These are phyloP conservation scores for Euphorbia schlechtendalii DNA, from an alignment of 441 rosid species.

Conservation along the genomic window DNA sequence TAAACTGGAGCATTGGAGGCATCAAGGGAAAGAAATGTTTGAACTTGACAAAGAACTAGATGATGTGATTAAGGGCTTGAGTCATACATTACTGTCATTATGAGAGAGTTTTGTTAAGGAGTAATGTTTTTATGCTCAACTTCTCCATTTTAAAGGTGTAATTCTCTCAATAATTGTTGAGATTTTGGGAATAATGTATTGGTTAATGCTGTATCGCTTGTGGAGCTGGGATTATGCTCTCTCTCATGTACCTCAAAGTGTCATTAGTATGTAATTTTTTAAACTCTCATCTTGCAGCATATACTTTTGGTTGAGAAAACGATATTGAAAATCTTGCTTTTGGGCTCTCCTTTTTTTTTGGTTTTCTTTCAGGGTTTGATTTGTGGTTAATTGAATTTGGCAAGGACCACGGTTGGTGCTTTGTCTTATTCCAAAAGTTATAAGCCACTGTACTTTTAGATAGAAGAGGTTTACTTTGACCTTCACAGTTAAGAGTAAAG, in stretches of 20 bases:
- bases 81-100: constrained; percentile 19
- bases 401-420: constrained; percentile 40
- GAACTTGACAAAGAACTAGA: constrained; percentile 38
- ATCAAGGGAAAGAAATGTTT: constrained; percentile 39
- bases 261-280: constrained; percentile 35
- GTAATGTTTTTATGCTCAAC: neutral
- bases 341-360: constrained; percentile 1
- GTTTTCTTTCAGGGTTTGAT: constrained; percentile 42
- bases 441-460: constrained; percentile 26
- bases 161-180: constrained; percentile 31
- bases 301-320: neutral
- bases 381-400: constrained; percentile 39
- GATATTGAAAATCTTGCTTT: neutral
- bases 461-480: constrained; percentile 24
- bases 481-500: constrained; percentile 21
- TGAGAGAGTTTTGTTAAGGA: constrained; percentile 13
- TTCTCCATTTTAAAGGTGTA: constrained; percentile 43
- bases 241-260: constrained; percentile 58
- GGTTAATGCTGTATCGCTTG: constrained; percentile 31
- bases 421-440: constrained; percentile 42
- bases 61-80: constrained; percentile 30
- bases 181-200: constrained; percentile 40
- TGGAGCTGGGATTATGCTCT: constrained; percentile 37
- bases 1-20: constrained; percentile 55
- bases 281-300: neutral